Percentiles rank a stretch among this genome's conserved stretches.
Evolutionary conservation across 768 basidiomycete species (phyloP).

Genomic region (Mycena alexandri): DNA sequence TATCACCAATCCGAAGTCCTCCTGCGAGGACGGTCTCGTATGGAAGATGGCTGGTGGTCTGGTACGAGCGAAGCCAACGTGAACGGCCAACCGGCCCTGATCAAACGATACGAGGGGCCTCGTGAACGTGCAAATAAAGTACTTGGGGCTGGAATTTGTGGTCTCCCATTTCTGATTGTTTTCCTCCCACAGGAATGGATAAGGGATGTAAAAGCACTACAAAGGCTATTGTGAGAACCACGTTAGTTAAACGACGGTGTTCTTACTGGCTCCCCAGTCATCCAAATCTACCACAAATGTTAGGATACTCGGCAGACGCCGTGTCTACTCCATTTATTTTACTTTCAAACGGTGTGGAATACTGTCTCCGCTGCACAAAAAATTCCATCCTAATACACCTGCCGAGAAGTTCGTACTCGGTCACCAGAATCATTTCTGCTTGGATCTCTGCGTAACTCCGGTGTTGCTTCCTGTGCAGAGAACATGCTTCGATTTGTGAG

Average conservation of each 20-base stretch:
- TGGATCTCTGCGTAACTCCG: conserved; percentile 50
- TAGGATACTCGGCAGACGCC: conserved; percentile 61
- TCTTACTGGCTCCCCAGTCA: conserved; percentile 49
- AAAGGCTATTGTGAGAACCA: conserved; percentile 60
- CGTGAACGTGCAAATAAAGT: conserved; percentile 50
- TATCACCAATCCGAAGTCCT: conserved; percentile 65
- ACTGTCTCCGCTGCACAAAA: conserved; percentile 8
- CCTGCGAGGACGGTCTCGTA: conserved; percentile 50
- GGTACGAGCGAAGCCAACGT: conserved; percentile 56
- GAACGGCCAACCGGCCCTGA: conserved; percentile 53
- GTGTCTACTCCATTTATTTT: conserved; percentile 64
- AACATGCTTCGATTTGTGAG: conserved; percentile 51
- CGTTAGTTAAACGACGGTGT: neutral
- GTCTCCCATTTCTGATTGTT: too few relatives aligned
- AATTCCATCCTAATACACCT: too few relatives aligned
- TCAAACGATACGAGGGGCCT: conserved; percentile 60
- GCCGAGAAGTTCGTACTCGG: conserved; percentile 53
- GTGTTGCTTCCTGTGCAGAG: conserved; percentile 53
- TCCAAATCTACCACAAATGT: conserved; percentile 66
- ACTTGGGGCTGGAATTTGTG: neutral
- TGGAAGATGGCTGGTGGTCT: conserved; percentile 63
- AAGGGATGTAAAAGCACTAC: conserved; percentile 62
- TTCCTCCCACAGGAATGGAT: conserved; percentile 49
- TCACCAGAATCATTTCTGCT: conserved; percentile 56
- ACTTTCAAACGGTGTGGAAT: conserved; percentile 58